Base-by-base conservation (phyloP, 306 rosid genomes). In the Citrullus mucosospermus region DNA sequence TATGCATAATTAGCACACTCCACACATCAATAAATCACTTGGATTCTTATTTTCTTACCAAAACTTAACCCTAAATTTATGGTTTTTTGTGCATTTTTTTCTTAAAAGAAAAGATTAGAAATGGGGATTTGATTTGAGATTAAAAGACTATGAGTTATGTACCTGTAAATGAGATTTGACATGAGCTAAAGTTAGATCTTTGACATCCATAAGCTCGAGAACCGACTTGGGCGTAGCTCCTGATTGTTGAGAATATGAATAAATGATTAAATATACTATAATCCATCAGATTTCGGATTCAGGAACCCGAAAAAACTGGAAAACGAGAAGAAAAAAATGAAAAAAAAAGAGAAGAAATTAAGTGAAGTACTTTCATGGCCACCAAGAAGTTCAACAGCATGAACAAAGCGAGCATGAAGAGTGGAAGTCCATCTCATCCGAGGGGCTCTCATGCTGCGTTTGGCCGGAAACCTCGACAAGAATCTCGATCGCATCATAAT, bases 181-280 rank as follows among this genome's bases (percentile, higher is more conserved):
- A 92, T 95, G 99, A 38, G 99, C 99, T 76, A 95, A 88, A 70
- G 99, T 95, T 84, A 95, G 96, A 95, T 95, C 99, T 85, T 95
- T 95, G 51, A 89, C 99, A 95, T 95, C 99, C 99, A 95, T 95
- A 63, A 95, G 99, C 89, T 95, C 99, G 84, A 95, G 99, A 85
- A 95, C 99, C 80, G 99, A 95, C 83, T 95, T 95, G 6, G 99
- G 99, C 5, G 99, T 95, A 48, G 99, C 99, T 86, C 99, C 99
- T 95, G 78, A 20, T 66, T 5, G 48, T 4, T 0, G 1, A 60
- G 66, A 60, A 12, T 12, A 30, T 28, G 34, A 13, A 60, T 25
- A 25, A 59, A 59, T 11, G 36, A 59, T 65, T 36, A 65, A 65
- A 66, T 65, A 1, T 65, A 65, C 7, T 8, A 7, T 17, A 65